Evolutionary conservation across 208 protist genomes (phyloP), one percentile per base, ranked within the genome.

Genomic region (Trypanosomatidae sp.): DNA sequence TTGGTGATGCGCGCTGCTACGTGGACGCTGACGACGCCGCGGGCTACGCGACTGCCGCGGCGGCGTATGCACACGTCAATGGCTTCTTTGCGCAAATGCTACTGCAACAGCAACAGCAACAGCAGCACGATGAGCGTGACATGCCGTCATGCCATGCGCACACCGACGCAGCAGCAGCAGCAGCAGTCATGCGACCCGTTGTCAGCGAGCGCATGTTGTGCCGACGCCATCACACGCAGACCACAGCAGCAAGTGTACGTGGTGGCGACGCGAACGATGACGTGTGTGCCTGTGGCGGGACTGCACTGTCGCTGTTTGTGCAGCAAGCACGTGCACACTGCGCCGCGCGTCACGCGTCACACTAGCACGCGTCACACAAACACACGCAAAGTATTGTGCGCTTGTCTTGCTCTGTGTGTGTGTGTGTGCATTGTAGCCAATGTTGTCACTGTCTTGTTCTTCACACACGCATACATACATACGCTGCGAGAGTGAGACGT

Each of bases 1-100:
- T 88, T 3, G 38, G 35, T 0, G 83, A 92, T 45, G 83, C 78
- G n/a, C 59, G 75, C 1, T 35, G 77, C 1, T 92, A 88, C 49
- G 33, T n/a, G n/a, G n/a, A 21, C 3, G 19, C 13, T 19, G 20
- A 8, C 7, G 25, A 43, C 18, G 43, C 21, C 24, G 19, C 15
- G 10, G 15, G 40, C 15, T 23, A n/a, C 13, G 16, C 26, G 30
- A 24, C 15, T 13, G 27, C n/a, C 23, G n/a, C 3, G 6, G 22
- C 15, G 8, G 13, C 42, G 11, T 84, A 60, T 33, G 21, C 43
- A n/a, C 40, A 50, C 7, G 54, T 50, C 4, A 68, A 89, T 42
- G 80, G 80, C 23, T 86, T 85, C 50, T 83, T 86, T 46, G 64
- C 71, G 7, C 18, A 51, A 15, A 57, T 65, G 21, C 40, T 89